phyloP scores from a whole-genome alignment of 768 basidiomycete genomes.

The Saitozyma sp. region DNA sequence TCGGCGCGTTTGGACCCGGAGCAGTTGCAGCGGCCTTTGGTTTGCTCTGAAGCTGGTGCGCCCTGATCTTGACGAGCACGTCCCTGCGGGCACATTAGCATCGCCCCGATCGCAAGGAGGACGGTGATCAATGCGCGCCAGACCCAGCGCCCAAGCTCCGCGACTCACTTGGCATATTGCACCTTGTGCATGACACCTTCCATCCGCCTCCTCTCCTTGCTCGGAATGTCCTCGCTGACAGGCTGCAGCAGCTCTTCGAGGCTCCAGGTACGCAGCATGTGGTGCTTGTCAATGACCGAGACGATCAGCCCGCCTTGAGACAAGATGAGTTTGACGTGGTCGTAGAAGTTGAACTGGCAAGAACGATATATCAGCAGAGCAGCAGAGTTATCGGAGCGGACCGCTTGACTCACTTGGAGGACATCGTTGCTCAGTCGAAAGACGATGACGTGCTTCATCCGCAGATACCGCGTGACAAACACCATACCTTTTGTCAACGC shows the following conservation, averaged over 20 bases:
- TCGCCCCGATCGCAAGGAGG: too few species aligned
- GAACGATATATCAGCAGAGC: neutral
- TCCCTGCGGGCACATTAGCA: constrained; percentile 10
- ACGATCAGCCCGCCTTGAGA: constrained; percentile 75
- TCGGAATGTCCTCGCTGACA: constrained; percentile 15
- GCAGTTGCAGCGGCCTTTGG: neutral
- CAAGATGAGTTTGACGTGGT: constrained; percentile 91
- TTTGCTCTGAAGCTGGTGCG: constrained; percentile 6
- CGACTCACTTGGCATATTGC: constrained; percentile 36
- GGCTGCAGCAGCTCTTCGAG: constrained; percentile 67
- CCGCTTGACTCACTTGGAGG: constrained; percentile 68
- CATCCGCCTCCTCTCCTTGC: constrained; percentile 33
- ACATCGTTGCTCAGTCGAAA: constrained; percentile 95
- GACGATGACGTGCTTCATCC: constrained; percentile 95
- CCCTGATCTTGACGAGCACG: constrained; percentile 25
- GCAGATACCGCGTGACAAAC: constrained; percentile 90
- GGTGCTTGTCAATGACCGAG: constrained; percentile 88
- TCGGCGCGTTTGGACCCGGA: neutral
- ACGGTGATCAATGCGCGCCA: neutral
- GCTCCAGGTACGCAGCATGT: constrained; percentile 71
- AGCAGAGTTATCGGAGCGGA: constrained; percentile 5
- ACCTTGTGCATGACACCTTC: constrained; percentile 43
- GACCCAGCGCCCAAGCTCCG: neutral
- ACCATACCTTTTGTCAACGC: constrained; percentile 79
- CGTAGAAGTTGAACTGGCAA: constrained; percentile 93